Evolutionary conservation across 1,284 basidiomycete genomes (phyloP), one percentile per base, ranked within the genome.

Genomic region (Leccinum griseonigrum): DNA sequence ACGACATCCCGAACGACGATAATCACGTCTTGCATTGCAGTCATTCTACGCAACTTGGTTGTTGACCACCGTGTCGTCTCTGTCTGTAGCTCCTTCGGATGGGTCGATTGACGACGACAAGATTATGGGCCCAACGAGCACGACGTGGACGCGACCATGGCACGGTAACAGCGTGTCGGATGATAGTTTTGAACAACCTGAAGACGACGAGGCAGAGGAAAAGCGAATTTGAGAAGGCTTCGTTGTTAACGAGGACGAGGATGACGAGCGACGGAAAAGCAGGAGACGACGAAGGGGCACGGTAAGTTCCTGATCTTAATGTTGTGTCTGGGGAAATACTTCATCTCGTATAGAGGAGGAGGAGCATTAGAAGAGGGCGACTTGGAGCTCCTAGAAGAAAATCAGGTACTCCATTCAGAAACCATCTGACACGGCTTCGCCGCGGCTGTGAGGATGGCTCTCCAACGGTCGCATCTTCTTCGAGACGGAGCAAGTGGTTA

Each of bases 331-430:
- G 2, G 28, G 61, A 1, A 58, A 46, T 56, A 38, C 62, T 71
- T 14, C 74, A 46, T 56, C 57, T 66, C 26, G 26, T 7, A 54
- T 59, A 71, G 63, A 68, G 64, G 82, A 83, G 57, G 84, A 86
- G 61, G 85, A 90, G 32, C 81, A n/a, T 79, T 98, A 52, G 95
- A 97, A 67, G 97, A 98, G 60, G 97, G 99, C 71, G 97, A 99
- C 72, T 78, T 99, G 59, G 96, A 97, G 59, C 83, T 99, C 9
- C 76, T 99, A 22, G 93, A 94, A 71, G 97, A 99, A 81, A 99
- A 98, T 69, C 94, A 4, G 95, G 97, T 9, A 83, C 85, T 22
- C 81, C 84, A 3, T 87, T 86, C 76, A 84, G 82, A 70, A 83
- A 79, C 68, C 85, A 82, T 69, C 79, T 94, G 52, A 90, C 87